These are phyloP conservation scores for Populus trichocarpa DNA, from an alignment of 441 rosid species.

Conservation along the genomic window DNA sequence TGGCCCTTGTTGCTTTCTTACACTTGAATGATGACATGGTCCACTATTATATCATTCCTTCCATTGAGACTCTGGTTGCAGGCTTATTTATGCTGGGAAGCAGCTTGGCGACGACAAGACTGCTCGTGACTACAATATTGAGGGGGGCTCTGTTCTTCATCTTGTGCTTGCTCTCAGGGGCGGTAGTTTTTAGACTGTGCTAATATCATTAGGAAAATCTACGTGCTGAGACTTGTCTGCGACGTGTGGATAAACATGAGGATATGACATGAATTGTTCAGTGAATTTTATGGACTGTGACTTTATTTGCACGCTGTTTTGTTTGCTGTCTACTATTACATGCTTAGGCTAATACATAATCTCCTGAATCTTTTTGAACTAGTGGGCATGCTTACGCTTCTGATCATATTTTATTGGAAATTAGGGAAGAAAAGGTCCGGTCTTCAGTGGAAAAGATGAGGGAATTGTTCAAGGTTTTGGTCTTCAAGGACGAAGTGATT, in stretches of 20 bases:
- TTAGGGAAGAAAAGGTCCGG: no score
- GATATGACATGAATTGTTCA: no score
- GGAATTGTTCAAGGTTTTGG: no score
- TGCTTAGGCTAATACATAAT: no score
- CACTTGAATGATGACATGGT: neutral
- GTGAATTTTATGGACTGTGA: neutral
- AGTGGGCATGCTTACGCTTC: no score
- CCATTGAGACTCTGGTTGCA: slow-evolving; percentile 22
- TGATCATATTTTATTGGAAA: no score
- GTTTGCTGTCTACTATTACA: no score
- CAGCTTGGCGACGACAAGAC: slow-evolving; percentile 97
- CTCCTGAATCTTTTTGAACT: no score
- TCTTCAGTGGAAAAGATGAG: no score
- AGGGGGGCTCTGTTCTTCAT: slow-evolving; percentile 98
- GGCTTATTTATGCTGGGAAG: slow-evolving; percentile 92
- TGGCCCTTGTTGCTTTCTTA: neutral
- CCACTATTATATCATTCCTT: neutral
- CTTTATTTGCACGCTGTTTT: no score
- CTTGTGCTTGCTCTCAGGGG: slow-evolving; percentile 94
- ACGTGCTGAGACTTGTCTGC: slow-evolving; percentile 3
- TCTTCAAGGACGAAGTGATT: no score
- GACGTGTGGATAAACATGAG: slow-evolving; percentile 1
- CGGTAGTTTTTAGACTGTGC: slow-evolving; percentile 34
- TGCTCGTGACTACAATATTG: slow-evolving; percentile 83
- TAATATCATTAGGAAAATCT: neutral